Base-by-base conservation (phyloP, 768 basidiomycete genomes). In the Trametes cingulata region DNA sequence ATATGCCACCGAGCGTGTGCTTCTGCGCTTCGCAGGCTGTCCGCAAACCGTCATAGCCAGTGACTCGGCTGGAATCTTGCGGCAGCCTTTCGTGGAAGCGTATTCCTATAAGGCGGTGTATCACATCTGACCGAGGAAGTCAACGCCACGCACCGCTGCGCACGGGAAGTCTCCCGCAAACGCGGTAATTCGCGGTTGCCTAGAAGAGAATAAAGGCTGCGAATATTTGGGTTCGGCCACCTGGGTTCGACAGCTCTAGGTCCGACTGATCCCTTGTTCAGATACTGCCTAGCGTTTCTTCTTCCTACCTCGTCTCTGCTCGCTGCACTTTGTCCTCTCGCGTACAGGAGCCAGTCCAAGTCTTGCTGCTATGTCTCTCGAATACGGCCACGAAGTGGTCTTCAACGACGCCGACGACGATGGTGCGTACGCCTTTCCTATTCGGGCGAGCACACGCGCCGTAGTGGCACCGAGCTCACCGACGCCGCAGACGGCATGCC, bases 381-480 rank as follows among this genome's bases (percentile, higher is more conserved):
- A 72, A 53, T 68, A 40, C 64, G 73, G 68, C 65, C 60, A 68
- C 59, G 71, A 73, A 46, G 36, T 59, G 27, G 53, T 63, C 24
- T 64, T 61, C 48, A 68, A 66, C 66, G 64, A 67, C 58, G 37
- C 68, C 20, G 76, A 77, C 65, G 76, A 77, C 64, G 75, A 77
- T 50, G 75, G 76, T 77, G 52, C 40, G 71, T 53, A 15, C 25
- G 24, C 37, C 54, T 64, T 60, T 35, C 64, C 62, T 56, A 43
- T 50, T 68, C 49, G 47, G 63, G 65, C 52, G 29, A 48, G 55
- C 43, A 48, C 56, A 58, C 64, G 61, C 57, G 48, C 48, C 52
- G 62, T 63, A 52, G 56, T 63, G 50, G 41, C 56, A 40, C 39
- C 25, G 39, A 49, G 56, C 61, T 58, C 60, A 55, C 60, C 55